phyloP scores from a whole-genome alignment of 2,329 filamentous ascomycete species.

The Lecanosticta acicola region DNA sequence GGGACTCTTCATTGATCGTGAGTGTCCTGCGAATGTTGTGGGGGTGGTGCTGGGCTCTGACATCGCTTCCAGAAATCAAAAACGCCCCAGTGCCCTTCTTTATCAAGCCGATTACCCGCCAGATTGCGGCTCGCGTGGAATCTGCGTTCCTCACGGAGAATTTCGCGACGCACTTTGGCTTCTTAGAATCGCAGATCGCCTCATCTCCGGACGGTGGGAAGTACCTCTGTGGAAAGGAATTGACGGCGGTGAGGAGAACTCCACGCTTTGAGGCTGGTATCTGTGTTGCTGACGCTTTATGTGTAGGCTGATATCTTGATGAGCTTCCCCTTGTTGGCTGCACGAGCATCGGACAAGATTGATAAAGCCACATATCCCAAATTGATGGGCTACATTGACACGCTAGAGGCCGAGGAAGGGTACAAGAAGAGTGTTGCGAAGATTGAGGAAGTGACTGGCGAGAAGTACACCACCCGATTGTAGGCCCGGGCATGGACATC shows the following conservation, averaged over 20 bases:
- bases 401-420: conserved; percentile 40
- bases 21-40: conserved; percentile 20
- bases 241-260: conserved; percentile 40
- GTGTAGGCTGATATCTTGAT: conserved; percentile 43
- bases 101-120: conserved; percentile 57
- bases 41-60: not conserved
- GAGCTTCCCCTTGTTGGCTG: conserved; percentile 48
- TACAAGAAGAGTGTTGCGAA: conserved; percentile 47
- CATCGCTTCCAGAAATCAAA: conserved; percentile 30
- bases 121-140: conserved; percentile 48
- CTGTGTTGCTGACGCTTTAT: not conserved
- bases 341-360: conserved; percentile 31
- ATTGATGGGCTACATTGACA: conserved; percentile 42
- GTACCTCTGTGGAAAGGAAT: conserved; percentile 45
- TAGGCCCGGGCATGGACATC: too few species aligned
- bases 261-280: not conserved
- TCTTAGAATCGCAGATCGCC: conserved; percentile 47
- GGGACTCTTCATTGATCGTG: conserved; percentile 55
- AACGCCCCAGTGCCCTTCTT: conserved; percentile 60
- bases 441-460: conserved; percentile 41
- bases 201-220: conserved; percentile 44
- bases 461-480: too few species aligned
- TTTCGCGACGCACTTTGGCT: conserved; percentile 44
- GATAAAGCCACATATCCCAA: conserved; percentile 43
- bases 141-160: conserved; percentile 43